Percentiles rank a stretch among this genome's conserved stretches.
Evolutionary conservation across 345 rosid species (phyloP).

Genomic region (Camelina laxa): DNA sequence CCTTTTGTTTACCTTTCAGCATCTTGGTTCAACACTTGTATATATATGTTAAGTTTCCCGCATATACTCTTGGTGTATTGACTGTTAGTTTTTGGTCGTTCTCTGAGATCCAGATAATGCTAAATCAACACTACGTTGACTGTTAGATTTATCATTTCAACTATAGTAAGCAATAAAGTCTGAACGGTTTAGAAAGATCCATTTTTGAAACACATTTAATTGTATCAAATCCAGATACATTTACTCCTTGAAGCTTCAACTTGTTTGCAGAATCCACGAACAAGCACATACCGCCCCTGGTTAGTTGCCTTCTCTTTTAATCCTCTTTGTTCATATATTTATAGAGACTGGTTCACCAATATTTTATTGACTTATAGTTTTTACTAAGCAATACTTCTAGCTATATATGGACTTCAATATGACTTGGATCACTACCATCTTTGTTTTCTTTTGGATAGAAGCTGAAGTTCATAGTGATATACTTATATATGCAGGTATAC

Average conservation of each 20-base stretch:
- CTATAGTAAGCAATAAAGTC: background rate
- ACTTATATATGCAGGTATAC: background rate
- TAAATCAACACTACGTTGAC: constrained; percentile 12
- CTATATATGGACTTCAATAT: too few relatives aligned
- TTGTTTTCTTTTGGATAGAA: too few relatives aligned
- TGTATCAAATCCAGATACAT: background rate
- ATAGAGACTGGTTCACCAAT: too few relatives aligned
- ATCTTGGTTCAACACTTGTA: constrained; percentile 7
- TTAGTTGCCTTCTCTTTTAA: too few relatives aligned
- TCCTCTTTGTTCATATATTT: too few relatives aligned
- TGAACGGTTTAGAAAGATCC: background rate
- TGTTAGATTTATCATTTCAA: constrained; percentile 13
- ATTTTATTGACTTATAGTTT: too few relatives aligned
- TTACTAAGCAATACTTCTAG: too few relatives aligned
- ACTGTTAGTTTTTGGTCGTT: constrained; percentile 19
- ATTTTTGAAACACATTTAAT: background rate
- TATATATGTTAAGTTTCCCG: background rate
- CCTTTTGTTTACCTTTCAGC: background rate
- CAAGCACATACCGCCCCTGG: too few relatives aligned
- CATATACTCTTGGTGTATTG: background rate
- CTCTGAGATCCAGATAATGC: constrained; percentile 14
- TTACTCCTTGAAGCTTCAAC: background rate
- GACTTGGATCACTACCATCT: too few relatives aligned
- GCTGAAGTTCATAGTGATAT: background rate
- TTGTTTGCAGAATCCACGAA: too few relatives aligned